Conservation (phyloP, 257 asterid species). For the Solanum ossicruentum region DNA sequence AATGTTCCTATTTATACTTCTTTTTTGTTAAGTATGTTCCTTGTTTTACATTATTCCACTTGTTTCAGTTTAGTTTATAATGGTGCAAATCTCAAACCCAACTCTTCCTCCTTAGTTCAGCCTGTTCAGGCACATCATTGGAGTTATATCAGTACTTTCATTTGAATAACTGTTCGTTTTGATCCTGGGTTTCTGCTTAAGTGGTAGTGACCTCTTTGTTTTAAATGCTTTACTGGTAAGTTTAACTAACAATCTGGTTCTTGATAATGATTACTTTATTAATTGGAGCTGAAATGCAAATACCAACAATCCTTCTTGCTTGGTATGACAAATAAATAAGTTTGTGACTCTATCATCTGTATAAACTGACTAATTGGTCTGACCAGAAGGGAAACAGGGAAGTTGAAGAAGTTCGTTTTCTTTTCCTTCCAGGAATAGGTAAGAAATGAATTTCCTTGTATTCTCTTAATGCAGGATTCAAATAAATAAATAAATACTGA, state of each 20-base stretch:
- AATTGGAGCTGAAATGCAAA: not conserved
- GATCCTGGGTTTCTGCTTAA: not conserved
- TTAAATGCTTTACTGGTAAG: not conserved
- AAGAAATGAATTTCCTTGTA: not conserved
- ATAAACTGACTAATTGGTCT: not conserved
- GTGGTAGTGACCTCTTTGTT: not conserved
- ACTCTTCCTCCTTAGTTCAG: not conserved
- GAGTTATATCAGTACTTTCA: not conserved
- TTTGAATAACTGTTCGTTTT: not conserved
- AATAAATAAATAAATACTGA: too few species aligned
- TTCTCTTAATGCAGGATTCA: too few species aligned
- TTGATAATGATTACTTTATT: not conserved
- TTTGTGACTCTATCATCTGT: not conserved
- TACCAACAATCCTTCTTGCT: not conserved
- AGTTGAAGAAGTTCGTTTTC: not conserved
- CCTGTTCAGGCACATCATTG: not conserved
- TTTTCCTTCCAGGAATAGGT: not conserved
- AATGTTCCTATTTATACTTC: not conserved
- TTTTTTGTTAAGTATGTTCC: not conserved
- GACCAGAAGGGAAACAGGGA: not conserved
- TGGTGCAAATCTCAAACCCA: not conserved
- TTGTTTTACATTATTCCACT: constrained; percentile 1
- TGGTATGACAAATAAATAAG: not conserved
- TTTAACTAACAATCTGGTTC: not conserved
- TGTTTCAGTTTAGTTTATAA: not conserved